These are phyloP conservation scores for Paradendryphiella salina DNA, from an alignment of 2,329 filamentous ascomycete species.

Conservation along the genomic window DNA sequence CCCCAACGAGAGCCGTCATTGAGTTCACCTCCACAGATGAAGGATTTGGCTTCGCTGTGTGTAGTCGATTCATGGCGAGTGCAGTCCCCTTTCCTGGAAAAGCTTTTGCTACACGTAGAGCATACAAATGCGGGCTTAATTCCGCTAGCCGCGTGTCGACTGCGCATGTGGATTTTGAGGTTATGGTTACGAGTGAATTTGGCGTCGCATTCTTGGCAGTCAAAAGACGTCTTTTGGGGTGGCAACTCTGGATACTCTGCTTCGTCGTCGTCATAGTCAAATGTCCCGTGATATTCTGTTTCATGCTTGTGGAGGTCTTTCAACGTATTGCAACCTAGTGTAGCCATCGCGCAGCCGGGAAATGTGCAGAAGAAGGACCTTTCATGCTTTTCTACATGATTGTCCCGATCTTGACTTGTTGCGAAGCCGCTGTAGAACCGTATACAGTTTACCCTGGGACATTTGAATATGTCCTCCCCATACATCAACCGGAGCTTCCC, in stretches of 20 bases:
- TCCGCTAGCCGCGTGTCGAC: constrained; percentile 1
- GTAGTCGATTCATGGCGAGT: constrained; percentile 13
- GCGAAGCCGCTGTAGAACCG: constrained; percentile 8
- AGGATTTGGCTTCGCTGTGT: constrained; percentile 5
- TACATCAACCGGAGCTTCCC: neutral
- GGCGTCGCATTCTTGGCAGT: constrained; percentile 6
- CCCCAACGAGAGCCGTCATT: constrained; percentile 16
- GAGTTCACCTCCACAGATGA: constrained; percentile 12
- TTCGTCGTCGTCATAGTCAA: constrained; percentile 8
- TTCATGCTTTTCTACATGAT: constrained; percentile 9
- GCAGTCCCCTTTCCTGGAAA: constrained; percentile 12
- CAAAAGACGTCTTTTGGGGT: neutral
- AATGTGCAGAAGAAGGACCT: constrained; percentile 13
- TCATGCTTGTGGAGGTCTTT: constrained; percentile 9
- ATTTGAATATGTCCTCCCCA: constrained; percentile 8
- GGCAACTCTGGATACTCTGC: constrained; percentile 7
- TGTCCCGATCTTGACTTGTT: neutral
- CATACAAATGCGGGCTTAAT: constrained; percentile 4
- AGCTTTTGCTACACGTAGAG: constrained; percentile 7
- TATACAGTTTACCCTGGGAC: constrained; percentile 6
- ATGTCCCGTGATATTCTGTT: constrained; percentile 4
- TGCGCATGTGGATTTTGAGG: constrained; percentile 11
- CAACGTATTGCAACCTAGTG: constrained; percentile 3
- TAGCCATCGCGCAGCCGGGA: constrained; percentile 7
- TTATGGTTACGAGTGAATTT: constrained; percentile 11